phyloP scores from a whole-genome alignment of 2,329 filamentous ascomycete genomes.

The Colletotrichum lupini region DNA sequence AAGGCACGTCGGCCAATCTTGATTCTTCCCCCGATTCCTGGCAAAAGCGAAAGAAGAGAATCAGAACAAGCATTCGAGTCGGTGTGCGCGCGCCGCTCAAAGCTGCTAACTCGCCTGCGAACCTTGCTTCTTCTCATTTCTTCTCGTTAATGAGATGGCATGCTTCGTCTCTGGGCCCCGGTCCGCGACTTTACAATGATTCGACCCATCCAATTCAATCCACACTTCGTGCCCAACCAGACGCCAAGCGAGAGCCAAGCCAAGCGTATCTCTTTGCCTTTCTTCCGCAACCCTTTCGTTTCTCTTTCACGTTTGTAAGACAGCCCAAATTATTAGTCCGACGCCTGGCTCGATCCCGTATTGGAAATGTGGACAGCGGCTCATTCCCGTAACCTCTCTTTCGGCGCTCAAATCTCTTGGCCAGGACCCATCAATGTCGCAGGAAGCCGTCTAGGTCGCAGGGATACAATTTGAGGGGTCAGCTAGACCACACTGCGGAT shows the following conservation, averaged over 20 bases:
- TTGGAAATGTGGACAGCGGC: constrained; percentile 11
- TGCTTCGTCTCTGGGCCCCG: constrained; percentile 14
- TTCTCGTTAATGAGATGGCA: constrained; percentile 26
- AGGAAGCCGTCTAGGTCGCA: constrained; percentile 27
- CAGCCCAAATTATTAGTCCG: background rate
- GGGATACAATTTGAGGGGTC: constrained; percentile 10
- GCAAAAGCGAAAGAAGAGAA: background rate
- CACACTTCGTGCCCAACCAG: constrained; percentile 32
- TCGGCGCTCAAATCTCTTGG: constrained; percentile 33
- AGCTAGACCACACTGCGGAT: background rate
- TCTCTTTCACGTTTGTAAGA: background rate
- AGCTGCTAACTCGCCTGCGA: constrained; percentile 4
- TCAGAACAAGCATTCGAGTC: constrained; percentile 14
- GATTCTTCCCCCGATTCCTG: background rate
- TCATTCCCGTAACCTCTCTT: constrained; percentile 10
- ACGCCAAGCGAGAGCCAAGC: constrained; percentile 22
- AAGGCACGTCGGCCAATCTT: constrained; percentile 19
- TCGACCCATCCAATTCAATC: constrained; percentile 21
- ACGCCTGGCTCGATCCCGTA: background rate
- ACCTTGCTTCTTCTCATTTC: constrained; percentile 33
- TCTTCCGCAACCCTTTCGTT: background rate
- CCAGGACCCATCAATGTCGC: constrained; percentile 23
- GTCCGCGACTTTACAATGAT: constrained; percentile 10
- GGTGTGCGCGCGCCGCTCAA: constrained; percentile 21
- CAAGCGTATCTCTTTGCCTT: constrained; percentile 18